Percentiles rank a stretch among this genome's conserved stretches.
phyloP scores from a whole-genome alignment of 2,329 filamentous ascomycete genomes.

The Hymenoscyphus linearis region DNA sequence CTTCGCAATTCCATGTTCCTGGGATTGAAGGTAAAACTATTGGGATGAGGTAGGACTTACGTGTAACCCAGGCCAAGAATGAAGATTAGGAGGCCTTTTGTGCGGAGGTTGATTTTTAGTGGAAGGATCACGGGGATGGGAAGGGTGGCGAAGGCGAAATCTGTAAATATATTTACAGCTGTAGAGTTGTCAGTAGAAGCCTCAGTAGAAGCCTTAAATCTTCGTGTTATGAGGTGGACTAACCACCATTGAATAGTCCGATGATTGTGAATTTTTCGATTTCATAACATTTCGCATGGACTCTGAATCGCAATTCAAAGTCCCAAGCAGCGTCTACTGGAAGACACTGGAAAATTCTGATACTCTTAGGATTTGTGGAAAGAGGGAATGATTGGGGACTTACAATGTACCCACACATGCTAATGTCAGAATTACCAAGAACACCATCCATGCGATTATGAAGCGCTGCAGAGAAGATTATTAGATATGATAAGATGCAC shows the following conservation, averaged over 20 bases:
- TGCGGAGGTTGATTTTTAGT: slow-evolving; percentile 38
- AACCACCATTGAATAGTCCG: slow-evolving; percentile 42
- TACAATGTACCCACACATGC: slow-evolving; percentile 37
- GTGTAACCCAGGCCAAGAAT: slow-evolving; percentile 24
- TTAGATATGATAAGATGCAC: slow-evolving; percentile 18
- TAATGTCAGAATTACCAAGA: slow-evolving; percentile 38
- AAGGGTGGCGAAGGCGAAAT: slow-evolving; percentile 34
- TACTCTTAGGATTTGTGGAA: slow-evolving; percentile 23
- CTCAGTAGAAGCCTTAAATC: not conserved
- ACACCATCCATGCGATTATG: slow-evolving; percentile 26
- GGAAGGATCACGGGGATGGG: slow-evolving; percentile 39
- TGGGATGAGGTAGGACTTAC: not conserved
- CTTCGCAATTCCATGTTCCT: too few species aligned
- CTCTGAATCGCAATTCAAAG: slow-evolving; percentile 20
- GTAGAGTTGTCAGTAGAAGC: not conserved
- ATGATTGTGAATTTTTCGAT: slow-evolving; percentile 36
- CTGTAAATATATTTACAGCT: slow-evolving; percentile 25
- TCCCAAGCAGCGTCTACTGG: slow-evolving; percentile 43
- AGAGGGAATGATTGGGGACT: not conserved
- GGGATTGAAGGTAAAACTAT: too few species aligned
- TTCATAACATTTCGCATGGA: slow-evolving; percentile 38
- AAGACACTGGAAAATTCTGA: slow-evolving; percentile 41
- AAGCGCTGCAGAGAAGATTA: slow-evolving; percentile 16
- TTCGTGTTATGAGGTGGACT: slow-evolving; percentile 9
- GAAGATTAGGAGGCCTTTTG: slow-evolving; percentile 35